Base-by-base conservation (phyloP, 2,329 filamentous ascomycete species). In the Madurella fahalii region DNA sequence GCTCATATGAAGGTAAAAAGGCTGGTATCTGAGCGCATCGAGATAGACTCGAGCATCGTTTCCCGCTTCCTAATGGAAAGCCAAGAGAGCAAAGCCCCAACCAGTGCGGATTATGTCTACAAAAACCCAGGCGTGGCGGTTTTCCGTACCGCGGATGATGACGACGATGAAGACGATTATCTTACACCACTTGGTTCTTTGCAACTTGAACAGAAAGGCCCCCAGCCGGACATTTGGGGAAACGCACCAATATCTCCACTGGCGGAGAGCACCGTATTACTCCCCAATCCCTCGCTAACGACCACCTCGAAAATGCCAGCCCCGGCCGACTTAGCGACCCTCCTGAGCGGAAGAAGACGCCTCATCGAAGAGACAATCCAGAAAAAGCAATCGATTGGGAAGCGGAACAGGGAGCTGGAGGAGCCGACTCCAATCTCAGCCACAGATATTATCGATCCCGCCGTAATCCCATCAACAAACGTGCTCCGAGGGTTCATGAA, bases 31-130 rank as follows among this genome's bases (percentile, higher is more conserved):
- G 66, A 67, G 20, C 37, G 18, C 3, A 61, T 68, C 12, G 58
- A 65, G 5, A 53, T 56, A 2, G 57, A 56, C 2, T 18, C 45
- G 8, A 11, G 41, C 9, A 13, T 58, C 5, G 13, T 68, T 8
- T 40, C 55, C 9, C 15, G 2, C 2, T 61, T 65, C 16, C 37
- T 68, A 13, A 47, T 15, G 9, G 25, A 17, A 8, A 20, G 40
- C 5, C 40, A 39, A 5, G 50, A 55, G 7, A n/a, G 31, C 1
- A 53, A 61, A 2, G 46, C 64, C 8, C 51, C 54, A 20, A 61
- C 34, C 11, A 68, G 65, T 34, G 53, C 50, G 0, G 59, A 65
- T 32, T 64, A 57, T 25, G 58, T 68, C n/a, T 43, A 60, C 31
- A 65, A 62, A 39, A 46, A 50, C 1, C 54, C 55, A 1, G 57